Percentiles rank a stretch among this genome's conserved stretches.
Conservation (phyloP, 192 early-diverging fungal genomes). For the Paraglomus brasilianum region DNA sequence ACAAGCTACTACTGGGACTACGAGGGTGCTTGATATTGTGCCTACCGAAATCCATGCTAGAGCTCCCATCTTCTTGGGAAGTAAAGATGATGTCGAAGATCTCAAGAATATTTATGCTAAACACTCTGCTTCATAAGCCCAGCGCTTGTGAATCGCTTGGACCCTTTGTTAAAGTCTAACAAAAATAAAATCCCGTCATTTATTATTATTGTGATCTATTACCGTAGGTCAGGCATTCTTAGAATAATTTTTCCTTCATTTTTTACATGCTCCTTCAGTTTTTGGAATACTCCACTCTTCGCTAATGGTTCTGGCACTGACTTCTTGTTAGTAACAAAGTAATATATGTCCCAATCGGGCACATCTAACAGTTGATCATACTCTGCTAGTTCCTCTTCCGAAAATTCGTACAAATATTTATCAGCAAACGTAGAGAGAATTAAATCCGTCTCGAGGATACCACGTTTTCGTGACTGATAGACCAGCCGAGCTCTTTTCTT, state of each 20-base stretch:
- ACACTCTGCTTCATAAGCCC: neutral
- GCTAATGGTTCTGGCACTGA: slow-evolving; percentile 53
- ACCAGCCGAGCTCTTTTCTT: slow-evolving; percentile 78
- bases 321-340: slow-evolving; percentile 80
- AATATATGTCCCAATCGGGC: slow-evolving; percentile 97
- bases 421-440: slow-evolving; percentile 85
- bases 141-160: neutral
- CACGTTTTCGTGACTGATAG: slow-evolving; percentile 88
- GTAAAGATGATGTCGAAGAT: slow-evolving; percentile 84
- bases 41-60: slow-evolving; percentile 89
- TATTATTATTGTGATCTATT: slow-evolving; percentile 29
- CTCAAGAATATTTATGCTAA: slow-evolving; percentile 51
- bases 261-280: slow-evolving; percentile 74
- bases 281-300: slow-evolving; percentile 53
- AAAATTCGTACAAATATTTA: slow-evolving; percentile 55
- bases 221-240: slow-evolving; percentile 77
- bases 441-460: slow-evolving; percentile 92
- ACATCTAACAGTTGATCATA: slow-evolving; percentile 83
- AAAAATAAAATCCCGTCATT: slow-evolving; percentile 45
- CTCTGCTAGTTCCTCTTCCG: slow-evolving; percentile 61
- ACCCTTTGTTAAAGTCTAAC: neutral
- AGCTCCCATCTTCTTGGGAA: slow-evolving; percentile 89
- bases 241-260: slow-evolving; percentile 72
- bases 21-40: slow-evolving; percentile 81
- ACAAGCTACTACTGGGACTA: slow-evolving; percentile 78